These are phyloP conservation scores for Yamadazyma sp. DNA, from an alignment of 1,139 yeast genomes.

Conservation along the genomic window DNA sequence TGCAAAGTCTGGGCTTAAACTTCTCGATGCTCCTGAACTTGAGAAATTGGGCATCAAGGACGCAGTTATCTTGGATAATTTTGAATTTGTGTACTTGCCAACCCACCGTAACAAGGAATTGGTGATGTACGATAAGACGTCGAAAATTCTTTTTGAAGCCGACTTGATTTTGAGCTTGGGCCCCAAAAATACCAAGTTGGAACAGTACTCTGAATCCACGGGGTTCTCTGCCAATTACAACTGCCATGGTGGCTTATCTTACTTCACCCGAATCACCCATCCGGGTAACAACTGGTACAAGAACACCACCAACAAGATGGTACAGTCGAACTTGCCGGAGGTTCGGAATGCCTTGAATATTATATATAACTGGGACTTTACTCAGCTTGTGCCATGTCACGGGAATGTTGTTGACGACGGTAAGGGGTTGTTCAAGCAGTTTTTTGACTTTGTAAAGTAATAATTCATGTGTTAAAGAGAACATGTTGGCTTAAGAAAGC, in stretches of 20 bases:
- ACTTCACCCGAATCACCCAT: constrained; percentile 33
- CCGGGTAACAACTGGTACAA: constrained; percentile 39
- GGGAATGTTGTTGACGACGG: constrained; percentile 55
- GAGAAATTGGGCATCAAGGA: constrained; percentile 27
- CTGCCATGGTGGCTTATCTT: constrained; percentile 45
- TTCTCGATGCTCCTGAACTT: constrained; percentile 23
- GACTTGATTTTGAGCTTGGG: constrained; percentile 57
- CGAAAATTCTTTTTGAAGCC: constrained; percentile 52
- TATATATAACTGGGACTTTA: constrained; percentile 47
- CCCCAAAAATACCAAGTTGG: constrained; percentile 22
- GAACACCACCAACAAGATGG: constrained; percentile 28
- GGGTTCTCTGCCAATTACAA: constrained; percentile 30
- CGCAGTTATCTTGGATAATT: constrained; percentile 31
- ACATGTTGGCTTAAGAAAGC: too few relatives aligned
- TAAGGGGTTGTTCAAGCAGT: constrained; percentile 27
- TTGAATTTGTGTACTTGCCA: constrained; percentile 58
- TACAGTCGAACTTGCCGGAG: constrained; percentile 16
- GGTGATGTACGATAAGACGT: constrained; percentile 44
- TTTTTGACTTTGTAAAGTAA: constrained; percentile 11
- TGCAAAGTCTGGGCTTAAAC: constrained; percentile 25
- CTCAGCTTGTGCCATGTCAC: constrained; percentile 55
- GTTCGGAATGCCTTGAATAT: constrained; percentile 28
- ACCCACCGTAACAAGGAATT: constrained; percentile 56
- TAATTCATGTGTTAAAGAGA: too few relatives aligned
- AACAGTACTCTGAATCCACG: constrained; percentile 46